A percentile compares a stretch with the other conserved stretches of the same genome.
phyloP scores from a whole-genome alignment of 2,329 filamentous ascomycete genomes.

The Emergomyces pasteurianus region DNA sequence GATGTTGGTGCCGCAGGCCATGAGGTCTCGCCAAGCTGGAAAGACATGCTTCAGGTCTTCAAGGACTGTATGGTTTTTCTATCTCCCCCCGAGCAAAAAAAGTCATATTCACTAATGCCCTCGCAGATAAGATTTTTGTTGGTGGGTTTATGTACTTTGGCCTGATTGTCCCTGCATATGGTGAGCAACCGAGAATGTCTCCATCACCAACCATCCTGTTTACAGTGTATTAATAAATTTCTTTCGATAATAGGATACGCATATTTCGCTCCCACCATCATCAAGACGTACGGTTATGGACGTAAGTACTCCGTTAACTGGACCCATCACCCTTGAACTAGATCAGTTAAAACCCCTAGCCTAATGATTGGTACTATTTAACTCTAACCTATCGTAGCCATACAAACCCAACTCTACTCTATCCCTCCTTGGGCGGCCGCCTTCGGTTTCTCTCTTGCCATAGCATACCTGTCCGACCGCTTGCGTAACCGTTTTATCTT shows the following conservation, averaged over 20 bases:
- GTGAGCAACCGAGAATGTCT: conserved; percentile 18
- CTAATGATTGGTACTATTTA: not conserved
- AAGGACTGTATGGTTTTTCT: conserved; percentile 44
- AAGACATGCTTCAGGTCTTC: conserved; percentile 52
- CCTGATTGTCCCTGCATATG: conserved; percentile 63
- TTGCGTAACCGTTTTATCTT: conserved; percentile 64
- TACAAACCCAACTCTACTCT: conserved; percentile 40
- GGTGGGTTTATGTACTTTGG: conserved; percentile 75
- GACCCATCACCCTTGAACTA: not conserved
- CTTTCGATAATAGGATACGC: conserved; percentile 43
- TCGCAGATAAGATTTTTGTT: conserved; percentile 50
- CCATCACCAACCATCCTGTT: not conserved
- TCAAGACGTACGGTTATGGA: conserved; percentile 53
- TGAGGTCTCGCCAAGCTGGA: conserved; percentile 47
- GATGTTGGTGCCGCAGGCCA: conserved; percentile 58
- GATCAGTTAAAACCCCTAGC: not conserved
- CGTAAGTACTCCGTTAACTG: conserved; percentile 16
- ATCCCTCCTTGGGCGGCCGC: conserved; percentile 55
- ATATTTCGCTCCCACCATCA: conserved; percentile 64
- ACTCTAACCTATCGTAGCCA: conserved; percentile 22
- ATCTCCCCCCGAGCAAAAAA: no score
- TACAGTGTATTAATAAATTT: not conserved
- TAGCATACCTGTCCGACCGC: conserved; percentile 62
- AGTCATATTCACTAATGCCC: not conserved
- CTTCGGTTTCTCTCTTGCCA: conserved; percentile 65